Evolutionary conservation across 2,329 filamentous ascomycete species (phyloP).

Genomic region (Hypoxylon sp.): DNA sequence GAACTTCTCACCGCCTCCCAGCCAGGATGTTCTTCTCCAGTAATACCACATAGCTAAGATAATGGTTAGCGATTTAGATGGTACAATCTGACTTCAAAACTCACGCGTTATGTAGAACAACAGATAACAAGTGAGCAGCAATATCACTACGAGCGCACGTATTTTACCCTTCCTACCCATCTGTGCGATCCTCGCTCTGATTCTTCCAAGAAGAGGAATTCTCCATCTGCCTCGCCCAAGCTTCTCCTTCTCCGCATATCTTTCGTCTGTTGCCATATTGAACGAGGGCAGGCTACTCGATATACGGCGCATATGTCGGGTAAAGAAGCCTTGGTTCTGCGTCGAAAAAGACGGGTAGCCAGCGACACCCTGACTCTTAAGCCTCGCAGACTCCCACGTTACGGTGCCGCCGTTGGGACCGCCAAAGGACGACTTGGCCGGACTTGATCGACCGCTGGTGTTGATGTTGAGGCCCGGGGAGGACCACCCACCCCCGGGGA

Average conservation of each 20-base stretch:
- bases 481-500: slow-evolving; percentile 87
- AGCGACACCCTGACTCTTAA: slow-evolving; percentile 77
- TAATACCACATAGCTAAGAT: slow-evolving; percentile 63
- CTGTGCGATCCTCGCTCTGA: slow-evolving; percentile 60
- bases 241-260: slow-evolving; percentile 84
- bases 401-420: slow-evolving; percentile 68
- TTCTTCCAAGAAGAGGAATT: slow-evolving; percentile 60
- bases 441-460: slow-evolving; percentile 75
- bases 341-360: slow-evolving; percentile 84
- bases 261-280: slow-evolving; percentile 59
- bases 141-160: slow-evolving; percentile 68
- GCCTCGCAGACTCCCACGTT: slow-evolving; percentile 86
- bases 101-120: slow-evolving; percentile 80
- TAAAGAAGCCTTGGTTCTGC: slow-evolving; percentile 88
- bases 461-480: slow-evolving; percentile 82
- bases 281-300: slow-evolving; percentile 84
- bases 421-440: slow-evolving; percentile 62
- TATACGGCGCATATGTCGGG: slow-evolving; percentile 82
- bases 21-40: slow-evolving; percentile 77
- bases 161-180: slow-evolving; percentile 75
- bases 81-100: slow-evolving; percentile 53
- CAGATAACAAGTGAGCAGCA: slow-evolving; percentile 70
- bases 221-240: slow-evolving; percentile 68
- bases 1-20: slow-evolving; percentile 89
- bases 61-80: slow-evolving; percentile 43